Percentiles rank a stretch among this genome's conserved stretches.
Conservation (phyloP, 164 flowering plant genomes). For the Pachysandra terminalis region DNA sequence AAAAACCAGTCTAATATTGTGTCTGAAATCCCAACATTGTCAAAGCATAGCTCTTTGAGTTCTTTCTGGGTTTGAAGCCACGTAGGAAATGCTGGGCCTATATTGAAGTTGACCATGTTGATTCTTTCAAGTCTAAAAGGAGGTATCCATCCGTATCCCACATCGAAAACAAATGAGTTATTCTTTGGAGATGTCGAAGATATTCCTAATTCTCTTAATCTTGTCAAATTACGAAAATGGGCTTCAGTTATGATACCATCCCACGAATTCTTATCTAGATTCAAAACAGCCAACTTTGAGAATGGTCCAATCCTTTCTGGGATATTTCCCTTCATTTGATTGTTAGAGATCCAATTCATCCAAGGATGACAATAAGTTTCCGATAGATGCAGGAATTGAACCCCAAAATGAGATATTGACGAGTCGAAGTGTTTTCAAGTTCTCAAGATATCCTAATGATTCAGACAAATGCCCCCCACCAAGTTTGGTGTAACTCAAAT, state of each 20-base stretch:
- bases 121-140: too few species aligned
- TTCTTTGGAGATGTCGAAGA: not conserved
- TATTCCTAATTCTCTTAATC: not conserved
- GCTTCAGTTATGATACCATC: not conserved
- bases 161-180: not conserved
- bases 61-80: slow-evolving; percentile 10
- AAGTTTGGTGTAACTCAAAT: slow-evolving; percentile 11
- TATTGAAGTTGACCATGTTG: not conserved
- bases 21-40: slow-evolving; percentile 5
- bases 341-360: not conserved
- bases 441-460: slow-evolving; percentile 12
- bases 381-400: too few species aligned
- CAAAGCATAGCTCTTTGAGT: not conserved
- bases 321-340: too few species aligned
- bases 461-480: slow-evolving; percentile 11
- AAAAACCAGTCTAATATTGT: not conserved
- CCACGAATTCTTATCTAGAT: not conserved
- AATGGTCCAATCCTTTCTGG: slow-evolving; percentile 8
- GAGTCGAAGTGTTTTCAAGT: not conserved
- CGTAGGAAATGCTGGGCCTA: slow-evolving; percentile 12
- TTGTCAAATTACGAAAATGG: not conserved
- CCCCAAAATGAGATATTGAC: not conserved
- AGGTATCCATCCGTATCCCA: too few species aligned
- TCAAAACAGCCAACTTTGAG: not conserved
- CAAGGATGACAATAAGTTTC: not conserved